Conservation (phyloP, 2,329 filamentous ascomycete species). For the Dactylellina parvicollis region DNA sequence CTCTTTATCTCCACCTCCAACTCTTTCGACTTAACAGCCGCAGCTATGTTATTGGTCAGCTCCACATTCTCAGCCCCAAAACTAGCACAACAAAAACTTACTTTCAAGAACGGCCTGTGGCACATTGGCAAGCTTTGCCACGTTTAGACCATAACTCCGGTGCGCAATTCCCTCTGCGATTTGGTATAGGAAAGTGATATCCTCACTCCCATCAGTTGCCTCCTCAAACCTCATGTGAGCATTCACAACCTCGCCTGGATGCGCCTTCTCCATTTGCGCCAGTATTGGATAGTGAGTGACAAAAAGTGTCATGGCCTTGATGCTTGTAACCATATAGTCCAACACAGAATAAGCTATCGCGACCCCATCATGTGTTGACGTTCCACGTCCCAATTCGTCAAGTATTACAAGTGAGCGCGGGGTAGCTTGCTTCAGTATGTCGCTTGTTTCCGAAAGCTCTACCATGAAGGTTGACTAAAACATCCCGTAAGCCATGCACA, state of each 20-base stretch:
- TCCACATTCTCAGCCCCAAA: slow-evolving; percentile 10
- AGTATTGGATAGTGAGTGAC: slow-evolving; percentile 98
- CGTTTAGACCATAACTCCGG: slow-evolving; percentile 92
- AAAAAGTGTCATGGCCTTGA: slow-evolving; percentile 84
- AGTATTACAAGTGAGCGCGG: slow-evolving; percentile 86
- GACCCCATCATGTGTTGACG: slow-evolving; percentile 92
- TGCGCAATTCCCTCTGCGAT: slow-evolving; percentile 90
- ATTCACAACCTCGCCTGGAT: slow-evolving; percentile 75
- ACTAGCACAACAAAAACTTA: slow-evolving; percentile 36
- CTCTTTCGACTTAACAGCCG: slow-evolving; percentile 78
- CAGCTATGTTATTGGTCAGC: slow-evolving; percentile 64
- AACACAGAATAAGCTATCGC: slow-evolving; percentile 94
- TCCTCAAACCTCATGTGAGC: slow-evolving; percentile 92
- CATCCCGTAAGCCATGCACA: neutral
- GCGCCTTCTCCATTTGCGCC: slow-evolving; percentile 75
- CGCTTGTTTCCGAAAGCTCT: slow-evolving; percentile 88
- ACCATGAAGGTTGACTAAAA: slow-evolving; percentile 88
- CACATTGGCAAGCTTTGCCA: slow-evolving; percentile 84
- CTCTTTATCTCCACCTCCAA: slow-evolving; percentile 76
- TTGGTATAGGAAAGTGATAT: slow-evolving; percentile 95
- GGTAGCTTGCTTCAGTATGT: slow-evolving; percentile 89
- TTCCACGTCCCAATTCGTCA: slow-evolving; percentile 93
- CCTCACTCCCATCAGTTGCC: slow-evolving; percentile 64
- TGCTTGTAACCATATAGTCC: slow-evolving; percentile 79
- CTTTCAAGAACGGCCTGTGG: slow-evolving; percentile 77